phyloP scores from a whole-genome alignment of 2,329 filamentous ascomycete genomes.

The Ophiosphaerella korrae region DNA sequence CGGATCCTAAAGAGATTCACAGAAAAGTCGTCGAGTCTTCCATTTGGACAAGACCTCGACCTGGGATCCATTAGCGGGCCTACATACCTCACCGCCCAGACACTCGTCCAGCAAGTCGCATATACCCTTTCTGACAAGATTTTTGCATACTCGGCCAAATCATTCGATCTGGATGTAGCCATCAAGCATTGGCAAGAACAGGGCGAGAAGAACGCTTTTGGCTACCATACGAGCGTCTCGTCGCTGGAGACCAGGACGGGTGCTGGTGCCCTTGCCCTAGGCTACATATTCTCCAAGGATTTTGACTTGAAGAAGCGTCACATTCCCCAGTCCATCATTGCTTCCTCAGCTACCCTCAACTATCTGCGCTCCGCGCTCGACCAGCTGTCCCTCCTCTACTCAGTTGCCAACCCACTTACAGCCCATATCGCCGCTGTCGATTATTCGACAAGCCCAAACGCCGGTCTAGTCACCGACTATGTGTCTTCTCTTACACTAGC shows the following conservation, averaged over 20 bases:
- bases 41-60: slow-evolving; percentile 58
- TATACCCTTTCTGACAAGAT: slow-evolving; percentile 96
- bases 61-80: slow-evolving; percentile 74
- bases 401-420: slow-evolving; percentile 89
- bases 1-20: slow-evolving; percentile 41
- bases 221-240: slow-evolving; percentile 77
- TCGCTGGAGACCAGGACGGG: slow-evolving; percentile 85
- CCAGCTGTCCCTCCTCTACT: slow-evolving; percentile 89
- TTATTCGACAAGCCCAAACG: slow-evolving; percentile 68
- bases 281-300: slow-evolving; percentile 97
- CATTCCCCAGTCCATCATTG: slow-evolving; percentile 88
- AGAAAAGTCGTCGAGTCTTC: slow-evolving; percentile 55
- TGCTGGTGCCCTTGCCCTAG: slow-evolving; percentile 87
- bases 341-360: slow-evolving; percentile 79
- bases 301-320: slow-evolving; percentile 91
- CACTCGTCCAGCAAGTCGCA: slow-evolving; percentile 92
- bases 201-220: slow-evolving; percentile 78
- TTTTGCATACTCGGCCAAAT: slow-evolving; percentile 94
- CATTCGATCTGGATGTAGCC: slow-evolving; percentile 87
- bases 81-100: slow-evolving; percentile 90
- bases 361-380: slow-evolving; percentile 84
- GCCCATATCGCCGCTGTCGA: slow-evolving; percentile 91
- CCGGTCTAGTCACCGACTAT: slow-evolving; percentile 86
- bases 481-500: slow-evolving; percentile 76
- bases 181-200: slow-evolving; percentile 75